Evolutionary conservation across 2,329 filamentous ascomycete genomes (phyloP).

Genomic region (Diaporthe capsici): DNA sequence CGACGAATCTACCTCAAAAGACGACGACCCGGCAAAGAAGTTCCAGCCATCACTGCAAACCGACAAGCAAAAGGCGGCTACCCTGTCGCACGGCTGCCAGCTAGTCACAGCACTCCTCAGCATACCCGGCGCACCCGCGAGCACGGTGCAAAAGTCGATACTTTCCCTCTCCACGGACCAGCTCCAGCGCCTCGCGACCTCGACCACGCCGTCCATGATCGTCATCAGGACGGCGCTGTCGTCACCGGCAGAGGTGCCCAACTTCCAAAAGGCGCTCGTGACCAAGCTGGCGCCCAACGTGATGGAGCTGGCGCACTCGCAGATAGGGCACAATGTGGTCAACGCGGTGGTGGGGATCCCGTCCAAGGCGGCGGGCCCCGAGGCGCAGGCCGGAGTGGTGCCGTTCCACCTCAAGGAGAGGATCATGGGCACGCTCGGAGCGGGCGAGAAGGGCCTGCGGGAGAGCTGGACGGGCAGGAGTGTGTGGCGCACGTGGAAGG

Average conservation of each 20-base stretch:
- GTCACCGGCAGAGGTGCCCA: conserved; percentile 62
- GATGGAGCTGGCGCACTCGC: conserved; percentile 62
- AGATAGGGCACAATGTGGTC: conserved; percentile 66
- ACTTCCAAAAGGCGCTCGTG: conserved; percentile 70
- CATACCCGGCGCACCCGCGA: conserved; percentile 77
- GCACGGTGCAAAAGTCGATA: conserved; percentile 81
- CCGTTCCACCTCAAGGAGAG: conserved; percentile 72
- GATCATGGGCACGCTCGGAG: conserved; percentile 64
- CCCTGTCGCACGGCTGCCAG: conserved; percentile 81
- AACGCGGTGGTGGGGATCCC: conserved; percentile 64
- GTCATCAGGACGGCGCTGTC: conserved; percentile 66
- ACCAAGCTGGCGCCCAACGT: conserved; percentile 61
- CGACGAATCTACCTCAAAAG: conserved; percentile 49
- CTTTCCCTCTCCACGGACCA: conserved; percentile 69
- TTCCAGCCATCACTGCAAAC: conserved; percentile 50
- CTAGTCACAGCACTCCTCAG: conserved; percentile 85
- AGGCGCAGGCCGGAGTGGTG: conserved; percentile 53
- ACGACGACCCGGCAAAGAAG: conserved; percentile 46
- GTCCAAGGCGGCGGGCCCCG: conserved; percentile 60
- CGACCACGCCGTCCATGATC: conserved; percentile 63
- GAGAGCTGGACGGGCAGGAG: conserved; percentile 68
- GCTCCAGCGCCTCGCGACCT: conserved; percentile 75
- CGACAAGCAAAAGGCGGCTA: conserved; percentile 69
- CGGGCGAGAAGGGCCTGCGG: conserved; percentile 64
- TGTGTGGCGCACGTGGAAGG: conserved; percentile 71